Conservation (phyloP, 2,329 filamentous ascomycete genomes). For the Xylaria sp. region DNA sequence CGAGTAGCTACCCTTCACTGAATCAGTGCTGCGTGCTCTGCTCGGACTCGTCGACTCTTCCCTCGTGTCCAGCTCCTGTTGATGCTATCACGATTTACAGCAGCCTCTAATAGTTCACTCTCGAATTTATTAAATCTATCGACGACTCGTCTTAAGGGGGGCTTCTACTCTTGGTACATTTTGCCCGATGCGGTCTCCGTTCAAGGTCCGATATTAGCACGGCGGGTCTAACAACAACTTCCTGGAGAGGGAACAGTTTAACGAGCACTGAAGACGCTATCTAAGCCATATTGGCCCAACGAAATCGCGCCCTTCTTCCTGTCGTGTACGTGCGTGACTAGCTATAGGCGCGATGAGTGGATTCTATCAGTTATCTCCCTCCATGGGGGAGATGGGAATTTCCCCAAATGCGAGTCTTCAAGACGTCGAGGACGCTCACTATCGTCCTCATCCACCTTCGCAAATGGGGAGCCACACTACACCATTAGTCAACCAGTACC, state of each 20-base stretch:
- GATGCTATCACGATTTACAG: constrained; percentile 16
- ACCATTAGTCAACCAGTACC: constrained; percentile 57
- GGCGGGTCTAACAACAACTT: constrained; percentile 5
- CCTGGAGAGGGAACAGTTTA: constrained; percentile 16
- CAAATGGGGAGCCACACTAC: constrained; percentile 47
- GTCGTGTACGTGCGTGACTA: constrained; percentile 36
- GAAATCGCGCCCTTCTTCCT: constrained; percentile 1
- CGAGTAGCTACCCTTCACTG: constrained; percentile 39
- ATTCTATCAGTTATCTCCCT: constrained; percentile 67
- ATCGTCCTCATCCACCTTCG: constrained; percentile 51
- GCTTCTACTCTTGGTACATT: neutral
- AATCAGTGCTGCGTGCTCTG: constrained; percentile 21
- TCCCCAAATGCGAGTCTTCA: constrained; percentile 54
- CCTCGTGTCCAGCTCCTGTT: constrained; percentile 18
- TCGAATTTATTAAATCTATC: constrained; percentile 10
- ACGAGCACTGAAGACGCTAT: constrained; percentile 20
- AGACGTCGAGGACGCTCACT: constrained; percentile 57
- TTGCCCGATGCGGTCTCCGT: neutral
- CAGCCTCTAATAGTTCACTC: constrained; percentile 8
- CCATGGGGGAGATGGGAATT: constrained; percentile 58
- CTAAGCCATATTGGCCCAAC: constrained; percentile 9
- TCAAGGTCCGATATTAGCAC: constrained; percentile 14
- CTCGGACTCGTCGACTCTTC: constrained; percentile 31
- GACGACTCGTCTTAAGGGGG: neutral
- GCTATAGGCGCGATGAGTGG: constrained; percentile 59